Evolutionary conservation across 2,329 filamentous ascomycete species (phyloP), one percentile per base, ranked within the genome.

Genomic region (Stagonosporopsis vannaccii): DNA sequence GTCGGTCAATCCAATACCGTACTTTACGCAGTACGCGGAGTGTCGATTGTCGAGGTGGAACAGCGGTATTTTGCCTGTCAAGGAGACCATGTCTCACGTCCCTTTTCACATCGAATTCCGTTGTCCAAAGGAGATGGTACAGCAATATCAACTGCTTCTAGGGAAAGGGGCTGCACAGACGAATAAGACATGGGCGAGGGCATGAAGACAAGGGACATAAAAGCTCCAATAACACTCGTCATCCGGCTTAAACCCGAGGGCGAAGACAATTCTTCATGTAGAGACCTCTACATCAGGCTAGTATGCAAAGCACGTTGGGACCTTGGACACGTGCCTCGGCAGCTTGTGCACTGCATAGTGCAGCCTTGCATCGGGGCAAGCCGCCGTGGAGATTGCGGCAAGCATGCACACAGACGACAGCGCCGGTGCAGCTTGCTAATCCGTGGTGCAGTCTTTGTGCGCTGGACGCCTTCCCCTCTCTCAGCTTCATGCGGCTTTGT

Each of bases 31-130:
- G 35, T 71, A 70, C 50, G 63, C 65, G 2, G 58, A 68, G 45
- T 48, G 46, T 22, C 55, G 66, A 33, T 50, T 58, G 36, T 22
- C 40, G n/a, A 47, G 33, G 25, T 53, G 50, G 25, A 50, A 59
- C 7, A 36, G 28, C 11, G 62, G 65, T 1, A 26, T 55, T 6
- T 39, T 58, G 11, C 59, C 61, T 9, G 50, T 51, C 5, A 26
- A 32, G 15, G 68, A 70, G 37, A 67, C 58, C 1, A 43, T 71
- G 55, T 59, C 35, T 13, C 61, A 68, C 43, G 65, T 71, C 9
- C 64, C 65, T 1, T 71, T 73, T 25, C 60, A 65, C 19, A 49
- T 73, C n/a, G 68, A 73, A 20, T 73, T 73, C 48, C 59, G 63
- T 5, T 70, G 68, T 48, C 67, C 70, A 0, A 65, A 68, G 19